Percentiles rank a stretch among this genome's conserved stretches.
phyloP scores from a whole-genome alignment of 495 filamentous ascomycete species.

The Hypoxylon lienhwacheense region DNA sequence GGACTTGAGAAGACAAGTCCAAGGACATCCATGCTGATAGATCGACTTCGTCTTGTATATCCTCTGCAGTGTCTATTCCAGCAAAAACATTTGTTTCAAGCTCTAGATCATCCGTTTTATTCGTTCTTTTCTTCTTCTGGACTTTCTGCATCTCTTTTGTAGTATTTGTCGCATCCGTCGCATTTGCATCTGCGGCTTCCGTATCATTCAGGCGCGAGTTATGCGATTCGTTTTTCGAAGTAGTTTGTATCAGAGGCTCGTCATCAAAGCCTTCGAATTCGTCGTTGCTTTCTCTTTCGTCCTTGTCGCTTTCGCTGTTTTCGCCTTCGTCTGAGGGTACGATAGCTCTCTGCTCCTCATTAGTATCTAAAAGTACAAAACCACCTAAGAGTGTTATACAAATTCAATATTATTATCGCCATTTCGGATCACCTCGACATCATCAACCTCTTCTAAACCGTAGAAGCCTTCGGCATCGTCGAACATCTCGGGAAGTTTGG shows the following conservation, averaged over 20 bases:
- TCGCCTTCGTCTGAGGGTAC: conserved; percentile 37
- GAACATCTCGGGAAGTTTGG: conserved; percentile 79
- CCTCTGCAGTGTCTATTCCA: conserved; percentile 43
- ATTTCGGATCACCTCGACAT: conserved; percentile 74
- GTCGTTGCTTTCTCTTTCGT: conserved; percentile 31
- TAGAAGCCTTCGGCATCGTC: conserved; percentile 95
- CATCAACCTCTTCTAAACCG: conserved; percentile 89
- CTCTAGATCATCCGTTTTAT: conserved; percentile 31
- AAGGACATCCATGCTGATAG: conserved; percentile 77
- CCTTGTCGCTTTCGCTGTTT: not conserved
- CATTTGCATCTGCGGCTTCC: conserved; percentile 14
- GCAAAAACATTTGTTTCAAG: conserved; percentile 49
- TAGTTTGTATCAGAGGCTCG: conserved; percentile 8
- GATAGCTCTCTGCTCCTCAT: conserved; percentile 21
- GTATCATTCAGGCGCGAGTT: conserved; percentile 7
- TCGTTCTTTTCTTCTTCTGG: conserved; percentile 50
- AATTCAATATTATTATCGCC: conserved; percentile 54
- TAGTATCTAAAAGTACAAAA: conserved; percentile 9
- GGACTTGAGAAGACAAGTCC: conserved; percentile 65
- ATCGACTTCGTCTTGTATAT: conserved; percentile 51
- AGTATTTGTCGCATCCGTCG: conserved; percentile 1
- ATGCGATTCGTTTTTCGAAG: not conserved
- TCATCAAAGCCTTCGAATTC: conserved; percentile 62
- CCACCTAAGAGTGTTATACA: conserved; percentile 40
- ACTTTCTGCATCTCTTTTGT: conserved; percentile 37